Conservation (phyloP, 1,139 yeast genomes). For the Sugiyamaella xylanicola region DNA sequence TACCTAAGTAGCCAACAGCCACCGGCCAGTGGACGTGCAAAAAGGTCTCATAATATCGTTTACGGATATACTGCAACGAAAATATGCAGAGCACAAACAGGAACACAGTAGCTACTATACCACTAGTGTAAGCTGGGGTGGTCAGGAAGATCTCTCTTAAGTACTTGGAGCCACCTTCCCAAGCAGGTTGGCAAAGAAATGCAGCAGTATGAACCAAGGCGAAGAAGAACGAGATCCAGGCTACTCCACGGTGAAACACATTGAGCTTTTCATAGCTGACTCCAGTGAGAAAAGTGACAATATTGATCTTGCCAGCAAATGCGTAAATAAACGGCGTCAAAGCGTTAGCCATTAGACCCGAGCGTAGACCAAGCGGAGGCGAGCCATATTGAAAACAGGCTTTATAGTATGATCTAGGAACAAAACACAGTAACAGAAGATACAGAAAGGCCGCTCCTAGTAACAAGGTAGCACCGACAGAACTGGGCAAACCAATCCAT, state of each 20-base stretch:
- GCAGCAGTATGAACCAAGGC: constrained; percentile 59
- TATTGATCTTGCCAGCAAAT: constrained; percentile 66
- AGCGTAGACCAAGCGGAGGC: constrained; percentile 64
- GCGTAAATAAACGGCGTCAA: constrained; percentile 58
- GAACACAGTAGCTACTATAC: constrained; percentile 51
- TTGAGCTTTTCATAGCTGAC: constrained; percentile 64
- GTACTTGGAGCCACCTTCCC: constrained; percentile 53
- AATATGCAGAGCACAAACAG: constrained; percentile 51
- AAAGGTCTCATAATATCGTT: constrained; percentile 54
- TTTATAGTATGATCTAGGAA: constrained; percentile 59
- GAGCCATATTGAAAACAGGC: constrained; percentile 61
- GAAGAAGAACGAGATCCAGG: constrained; percentile 54
- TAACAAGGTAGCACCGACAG: constrained; percentile 52
- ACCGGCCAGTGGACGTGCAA: constrained; percentile 61
- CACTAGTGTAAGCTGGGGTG: constrained; percentile 35
- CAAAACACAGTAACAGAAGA: constrained; percentile 49
- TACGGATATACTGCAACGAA: constrained; percentile 52
- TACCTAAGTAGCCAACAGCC: constrained; percentile 57
- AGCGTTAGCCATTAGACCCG: constrained; percentile 59
- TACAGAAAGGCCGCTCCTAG: constrained; percentile 50
- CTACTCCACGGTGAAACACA: constrained; percentile 58
- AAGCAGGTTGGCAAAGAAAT: constrained; percentile 50
- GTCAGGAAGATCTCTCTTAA: constrained; percentile 12
- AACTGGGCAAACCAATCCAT: constrained; percentile 53
- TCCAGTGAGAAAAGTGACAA: constrained; percentile 58